Evolutionary conservation across 106 monocot species (phyloP).

Genomic region (Dendrobium officinale): DNA sequence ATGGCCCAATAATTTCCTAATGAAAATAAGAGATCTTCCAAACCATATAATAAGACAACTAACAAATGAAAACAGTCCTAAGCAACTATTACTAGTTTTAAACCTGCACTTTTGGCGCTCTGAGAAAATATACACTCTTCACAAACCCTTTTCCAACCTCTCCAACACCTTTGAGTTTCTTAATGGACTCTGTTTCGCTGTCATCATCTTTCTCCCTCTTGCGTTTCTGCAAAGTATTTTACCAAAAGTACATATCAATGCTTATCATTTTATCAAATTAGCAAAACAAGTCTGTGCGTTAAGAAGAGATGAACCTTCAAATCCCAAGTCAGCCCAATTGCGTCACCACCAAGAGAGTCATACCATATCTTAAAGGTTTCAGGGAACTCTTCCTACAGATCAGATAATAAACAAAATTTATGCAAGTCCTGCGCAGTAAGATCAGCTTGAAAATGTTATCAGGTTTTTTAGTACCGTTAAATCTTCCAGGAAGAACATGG

Average conservation of each 20-base stretch:
- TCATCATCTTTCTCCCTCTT: slow-evolving; percentile 22
- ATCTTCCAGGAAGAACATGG: slow-evolving; percentile 60
- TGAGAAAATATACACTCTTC: slow-evolving; percentile 42
- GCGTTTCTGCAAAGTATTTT: slow-evolving; percentile 28
- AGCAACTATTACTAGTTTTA: background rate
- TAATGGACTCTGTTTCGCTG: background rate
- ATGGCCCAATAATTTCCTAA: background rate
- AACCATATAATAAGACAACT: too few species aligned
- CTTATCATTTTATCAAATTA: too few species aligned
- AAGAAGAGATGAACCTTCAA: slow-evolving; percentile 17
- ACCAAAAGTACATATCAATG: background rate
- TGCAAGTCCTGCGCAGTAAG: background rate
- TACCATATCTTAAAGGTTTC: slow-evolving; percentile 71
- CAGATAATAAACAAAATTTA: background rate
- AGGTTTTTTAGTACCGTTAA: slow-evolving; percentile 36
- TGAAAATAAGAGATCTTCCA: too few species aligned
- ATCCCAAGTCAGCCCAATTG: slow-evolving; percentile 85
- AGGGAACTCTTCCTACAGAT: slow-evolving; percentile 55
- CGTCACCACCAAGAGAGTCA: slow-evolving; percentile 81
- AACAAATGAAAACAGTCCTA: too few species aligned
- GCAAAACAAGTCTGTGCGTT: too few species aligned
- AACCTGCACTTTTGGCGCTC: slow-evolving; percentile 21
- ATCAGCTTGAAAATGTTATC: background rate
- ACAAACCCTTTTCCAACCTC: slow-evolving; percentile 54
- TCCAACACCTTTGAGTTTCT: slow-evolving; percentile 45